Base-by-base conservation (phyloP, 108 stramenopile species). In the Pseudonitzschia multistriata region DNA sequence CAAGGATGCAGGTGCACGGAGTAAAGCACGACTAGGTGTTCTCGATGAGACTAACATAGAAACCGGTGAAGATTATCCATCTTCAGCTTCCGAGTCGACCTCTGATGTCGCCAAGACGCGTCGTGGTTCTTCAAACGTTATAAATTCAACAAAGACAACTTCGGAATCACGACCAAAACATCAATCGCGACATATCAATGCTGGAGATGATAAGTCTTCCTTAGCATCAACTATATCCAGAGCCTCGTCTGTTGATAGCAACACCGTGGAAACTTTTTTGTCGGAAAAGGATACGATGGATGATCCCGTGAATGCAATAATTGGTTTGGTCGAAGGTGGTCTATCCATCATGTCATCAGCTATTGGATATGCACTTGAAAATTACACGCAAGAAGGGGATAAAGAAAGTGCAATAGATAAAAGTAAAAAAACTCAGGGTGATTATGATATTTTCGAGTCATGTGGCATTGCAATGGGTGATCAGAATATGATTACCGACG, bases 311-410 rank as follows among this genome's bases (percentile, higher is more conserved):
- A 50, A 30, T 28, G 75, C 63, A 10, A 36, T 76, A 3, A 49
- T 57, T 50, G 54, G 47, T 30, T 60, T 66, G 27, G 57, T 81
- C 0, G 80, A 81, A 50, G 74, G 75, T 15, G 76, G 80, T 21
- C 35, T 82, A 3, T 62, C 49, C 31, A 66, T 68, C 14, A 55
- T 82, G 39, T 39, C 67, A 40, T 24, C 49, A 42, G 70, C 67
- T 5, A 30, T 78, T 2, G 81, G 81, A 14, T 48, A 68, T 55
- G 33, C 67, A 7, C 22, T 31, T 57, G 57, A 33, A 33, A 29
- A 59, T 17, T 29, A 59, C 29, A n/a, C n/a, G 6, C 13, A 0
- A 21, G 35, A 59, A 15, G n/a, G 35, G 28, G 57, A 30, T 30
- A 7, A 35, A 14, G 34, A 59, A 59, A 21, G n/a, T 21, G 15